A percentile compares a stretch with the other conserved stretches of the same genome.
These are phyloP conservation scores for Lycium barbarum DNA, from an alignment of 257 asterid genomes.

Conservation along the genomic window DNA sequence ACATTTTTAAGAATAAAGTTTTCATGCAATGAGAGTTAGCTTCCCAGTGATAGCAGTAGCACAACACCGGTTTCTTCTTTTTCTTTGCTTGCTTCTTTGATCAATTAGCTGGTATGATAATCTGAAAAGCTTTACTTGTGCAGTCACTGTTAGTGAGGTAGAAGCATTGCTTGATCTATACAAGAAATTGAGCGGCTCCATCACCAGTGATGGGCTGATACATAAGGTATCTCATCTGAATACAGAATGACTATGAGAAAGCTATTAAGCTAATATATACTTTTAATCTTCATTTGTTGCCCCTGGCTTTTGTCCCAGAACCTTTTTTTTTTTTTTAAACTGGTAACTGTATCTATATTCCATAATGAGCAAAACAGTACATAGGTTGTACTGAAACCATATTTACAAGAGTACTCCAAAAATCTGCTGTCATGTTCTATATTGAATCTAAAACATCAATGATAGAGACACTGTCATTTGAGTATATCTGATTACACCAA, in stretches of 20 bases:
- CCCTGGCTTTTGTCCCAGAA: neutral
- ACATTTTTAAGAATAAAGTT: neutral
- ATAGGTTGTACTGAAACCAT: no score
- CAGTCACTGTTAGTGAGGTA: slow-evolving; percentile 36
- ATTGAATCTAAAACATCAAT: no score
- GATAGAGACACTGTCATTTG: no score
- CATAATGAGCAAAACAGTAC: no score
- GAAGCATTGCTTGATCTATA: slow-evolving; percentile 34
- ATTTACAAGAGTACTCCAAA: no score
- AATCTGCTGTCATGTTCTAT: no score
- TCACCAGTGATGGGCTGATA: slow-evolving; percentile 33
- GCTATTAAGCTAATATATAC: neutral
- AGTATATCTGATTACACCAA: no score
- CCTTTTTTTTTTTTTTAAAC: no score
- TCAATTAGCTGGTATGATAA: neutral
- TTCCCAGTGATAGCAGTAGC: neutral
- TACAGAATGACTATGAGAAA: neutral
- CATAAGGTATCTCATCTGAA: slow-evolving; percentile 34
- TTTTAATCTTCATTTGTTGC: neutral
- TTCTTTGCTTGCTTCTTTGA: no score
- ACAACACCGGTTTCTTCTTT: neutral
- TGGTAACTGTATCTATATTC: no score
- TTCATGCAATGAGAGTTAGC: neutral
- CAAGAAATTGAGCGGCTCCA: slow-evolving; percentile 31
- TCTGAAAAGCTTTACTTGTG: neutral